Evolutionary conservation across 768 basidiomycete genomes (phyloP), one percentile per base, ranked within the genome.

Genomic region (Suillus brevipes): DNA sequence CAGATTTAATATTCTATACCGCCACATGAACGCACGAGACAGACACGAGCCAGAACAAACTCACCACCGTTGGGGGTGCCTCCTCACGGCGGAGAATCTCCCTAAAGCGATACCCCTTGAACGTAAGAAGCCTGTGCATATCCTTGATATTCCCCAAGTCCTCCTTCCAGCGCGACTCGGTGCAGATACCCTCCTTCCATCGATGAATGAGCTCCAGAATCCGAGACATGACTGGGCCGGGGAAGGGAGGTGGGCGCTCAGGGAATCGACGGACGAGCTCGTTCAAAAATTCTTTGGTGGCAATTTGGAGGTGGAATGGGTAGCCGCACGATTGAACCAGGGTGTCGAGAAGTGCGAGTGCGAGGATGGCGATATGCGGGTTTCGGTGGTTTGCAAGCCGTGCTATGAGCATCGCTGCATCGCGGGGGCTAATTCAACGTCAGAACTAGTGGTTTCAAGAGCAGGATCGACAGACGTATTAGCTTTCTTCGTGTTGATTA

Each of bases 251-350:
- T 3, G 97, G 97, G 53, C 97, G 88, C 78, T 99, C 97, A 7
- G 97, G 97, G 76, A 99, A 99, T 69, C 96, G 88, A 58, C 97
- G 89, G 31, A 99, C 97, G 74, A 99, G 89, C 75, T 99, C 97
- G 78, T 99, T 99, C 20, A 99, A 83, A 74, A 98, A 99, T 73
- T 99, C 97, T 74, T 99, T 99, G 49, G 97, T 99, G 20, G 91
- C 83, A 70, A 99, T 92, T 77, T 99, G 97, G 28, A 99, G 89
- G 75, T 99, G 97, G 64, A 99, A 91, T 0, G 97, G 89, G 78
- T 99, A 99, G 76, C 97, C 97, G 74, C 97, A 99, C 47, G 92
- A 90, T 74, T 95, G 92, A 53, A 98, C 91, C 59, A 99, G 89
- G 16, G 92, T 95, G 76, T 95, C 92, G 67, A 98, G 88, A 5